Conservation (phyloP, 2,329 filamentous ascomycete species). For the Colletotrichum sp. region DNA sequence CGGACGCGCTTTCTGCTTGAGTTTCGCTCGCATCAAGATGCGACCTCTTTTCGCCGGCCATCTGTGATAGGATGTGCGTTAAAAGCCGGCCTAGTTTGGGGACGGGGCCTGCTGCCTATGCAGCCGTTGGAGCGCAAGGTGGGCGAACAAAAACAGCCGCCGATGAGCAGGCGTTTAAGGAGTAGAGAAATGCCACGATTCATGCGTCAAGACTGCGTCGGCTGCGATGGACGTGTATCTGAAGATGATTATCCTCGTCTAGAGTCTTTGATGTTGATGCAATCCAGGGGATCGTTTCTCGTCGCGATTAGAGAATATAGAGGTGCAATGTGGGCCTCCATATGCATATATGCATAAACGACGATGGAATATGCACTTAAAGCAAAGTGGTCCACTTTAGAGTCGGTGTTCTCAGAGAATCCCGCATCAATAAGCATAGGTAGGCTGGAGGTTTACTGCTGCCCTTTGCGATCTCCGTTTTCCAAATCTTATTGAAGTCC, state of each 20-base stretch:
- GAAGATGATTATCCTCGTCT: background rate
- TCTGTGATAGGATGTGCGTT: background rate
- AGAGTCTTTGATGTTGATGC: background rate
- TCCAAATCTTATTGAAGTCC: background rate
- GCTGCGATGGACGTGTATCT: background rate
- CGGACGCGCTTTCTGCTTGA: background rate
- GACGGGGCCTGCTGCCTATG: background rate
- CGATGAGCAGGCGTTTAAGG: accelerated
- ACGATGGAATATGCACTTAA: accelerated
- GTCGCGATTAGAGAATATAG: background rate
- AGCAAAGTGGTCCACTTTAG: background rate
- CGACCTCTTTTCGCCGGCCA: background rate
- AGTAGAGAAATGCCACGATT: background rate
- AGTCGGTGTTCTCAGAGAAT: background rate
- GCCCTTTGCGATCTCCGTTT: background rate
- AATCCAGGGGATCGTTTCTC: background rate
- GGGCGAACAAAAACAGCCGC: background rate
- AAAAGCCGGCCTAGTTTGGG: too few relatives aligned
- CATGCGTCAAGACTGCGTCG: background rate
- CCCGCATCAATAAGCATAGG: background rate
- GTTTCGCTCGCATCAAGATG: background rate
- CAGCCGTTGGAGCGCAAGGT: background rate
- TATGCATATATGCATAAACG: background rate
- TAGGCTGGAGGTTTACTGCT: background rate
- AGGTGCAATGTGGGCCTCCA: background rate